phyloP scores from a whole-genome alignment of 345 rosid genomes.

The Gossypium mustelinum region DNA sequence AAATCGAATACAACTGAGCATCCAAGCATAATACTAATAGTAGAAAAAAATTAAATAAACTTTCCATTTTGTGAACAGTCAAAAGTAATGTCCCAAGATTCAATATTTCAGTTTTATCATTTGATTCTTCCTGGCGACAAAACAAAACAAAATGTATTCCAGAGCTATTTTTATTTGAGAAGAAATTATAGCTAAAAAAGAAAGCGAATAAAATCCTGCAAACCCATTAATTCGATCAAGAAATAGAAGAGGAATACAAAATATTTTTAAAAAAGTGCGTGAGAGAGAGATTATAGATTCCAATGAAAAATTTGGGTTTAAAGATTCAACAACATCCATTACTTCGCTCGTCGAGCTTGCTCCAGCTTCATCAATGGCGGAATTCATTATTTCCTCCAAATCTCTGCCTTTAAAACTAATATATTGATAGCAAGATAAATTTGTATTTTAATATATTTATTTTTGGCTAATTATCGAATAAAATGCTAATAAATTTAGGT shows the following conservation, averaged over 20 bases:
- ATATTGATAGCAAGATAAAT: neutral
- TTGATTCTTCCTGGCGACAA: neutral
- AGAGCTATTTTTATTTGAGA: neutral
- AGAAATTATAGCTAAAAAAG: neutral
- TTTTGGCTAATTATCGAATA: too few relatives aligned
- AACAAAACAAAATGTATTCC: neutral
- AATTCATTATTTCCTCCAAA: conserved; percentile 47
- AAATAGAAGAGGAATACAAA: neutral
- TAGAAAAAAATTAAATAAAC: too few relatives aligned
- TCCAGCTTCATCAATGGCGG: conserved; percentile 12
- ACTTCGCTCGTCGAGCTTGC: conserved; percentile 3
- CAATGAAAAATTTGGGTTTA: neutral
- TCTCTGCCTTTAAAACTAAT: conserved; percentile 68
- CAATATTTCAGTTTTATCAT: too few relatives aligned
- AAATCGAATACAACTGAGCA: too few relatives aligned
- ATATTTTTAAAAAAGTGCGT: neutral
- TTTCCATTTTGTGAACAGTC: too few relatives aligned
- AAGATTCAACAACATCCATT: conserved; percentile 9
- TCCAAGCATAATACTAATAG: too few relatives aligned
- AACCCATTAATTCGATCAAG: neutral
- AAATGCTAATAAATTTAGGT: too few relatives aligned
- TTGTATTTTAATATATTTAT: too few relatives aligned
- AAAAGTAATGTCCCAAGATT: too few relatives aligned
- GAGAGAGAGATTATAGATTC: conserved; percentile 21
- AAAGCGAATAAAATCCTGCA: neutral